These are phyloP conservation scores for Prunus armeniaca DNA, from an alignment of 306 rosid species.

Conservation along the genomic window DNA sequence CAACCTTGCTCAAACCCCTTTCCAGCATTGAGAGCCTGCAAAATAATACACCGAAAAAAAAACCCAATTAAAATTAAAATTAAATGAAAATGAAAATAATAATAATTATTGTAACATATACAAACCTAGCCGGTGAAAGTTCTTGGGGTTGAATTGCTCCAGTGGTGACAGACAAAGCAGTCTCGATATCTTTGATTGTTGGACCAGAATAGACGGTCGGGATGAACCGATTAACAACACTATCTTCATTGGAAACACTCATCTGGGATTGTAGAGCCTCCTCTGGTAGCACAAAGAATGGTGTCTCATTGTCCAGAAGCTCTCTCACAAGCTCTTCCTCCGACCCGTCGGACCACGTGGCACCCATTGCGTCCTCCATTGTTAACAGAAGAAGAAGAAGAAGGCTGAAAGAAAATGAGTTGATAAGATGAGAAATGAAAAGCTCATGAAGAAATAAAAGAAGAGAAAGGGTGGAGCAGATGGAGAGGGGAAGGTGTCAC, in stretches of 20 bases:
- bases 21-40: constrained; percentile 64
- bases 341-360: constrained; percentile 49
- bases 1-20: constrained; percentile 61
- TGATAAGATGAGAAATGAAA: constrained; percentile 12
- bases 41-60: background rate
- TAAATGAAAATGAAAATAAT: background rate
- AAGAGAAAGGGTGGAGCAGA: constrained; percentile 63
- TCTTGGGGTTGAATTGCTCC: constrained; percentile 38
- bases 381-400: constrained; percentile 19
- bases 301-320: constrained; percentile 65
- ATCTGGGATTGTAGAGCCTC: constrained; percentile 10
- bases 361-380: constrained; percentile 39
- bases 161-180: constrained; percentile 52
- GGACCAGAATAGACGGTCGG: constrained; percentile 69
- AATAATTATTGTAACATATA: background rate
- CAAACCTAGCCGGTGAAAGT: constrained; percentile 51
- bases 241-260: constrained; percentile 20
- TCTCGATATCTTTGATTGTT: constrained; percentile 67
- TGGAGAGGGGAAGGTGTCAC: constrained; percentile 41
- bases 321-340: constrained; percentile 71
- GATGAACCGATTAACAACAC: constrained; percentile 30
- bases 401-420: background rate
- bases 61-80: background rate
- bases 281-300: constrained; percentile 42
- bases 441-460: constrained; percentile 16